Evolutionary conservation across 371 early-diverging fungal genomes (phyloP), one percentile per base, ranked within the genome.

Genomic region (Apophysomyces trapeziformis): DNA sequence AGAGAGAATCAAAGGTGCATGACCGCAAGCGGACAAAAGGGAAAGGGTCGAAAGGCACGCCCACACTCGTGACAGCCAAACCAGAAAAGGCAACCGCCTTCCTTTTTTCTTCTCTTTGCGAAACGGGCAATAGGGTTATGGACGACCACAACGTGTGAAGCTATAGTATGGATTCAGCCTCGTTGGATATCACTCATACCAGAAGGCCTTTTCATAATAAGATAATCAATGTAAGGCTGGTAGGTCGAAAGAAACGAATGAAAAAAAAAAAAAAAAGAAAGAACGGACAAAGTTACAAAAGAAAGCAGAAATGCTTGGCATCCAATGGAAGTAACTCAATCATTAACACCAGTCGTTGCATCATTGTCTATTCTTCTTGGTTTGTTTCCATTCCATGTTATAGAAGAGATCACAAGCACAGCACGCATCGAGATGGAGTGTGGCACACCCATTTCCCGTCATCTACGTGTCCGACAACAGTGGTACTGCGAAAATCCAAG

Each of bases 401-500:
- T 26, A 41, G 21, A 8, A n/a, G 21, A 14, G 9, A 6, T 21
- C 4, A 21, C 54, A 21, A 50, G 21, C 21, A 50, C 16, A 21
- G 4, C 54, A 26, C 13, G 21, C 9, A 21, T 32, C 21, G 54
- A 50, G 21, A 50, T 41, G 41, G 11, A 26, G 54, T 16, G 7
- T 21, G 9, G 54, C 54, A 26, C 41, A 41, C 41, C 54, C 54
- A 50, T 50, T 26, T 1, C 54, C 54, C 54, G 54, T 21, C 54
- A 50, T 50, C 54, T 50, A 50, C 21, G 54, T 50, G 54, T 50
- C 54, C 54, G 21, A 50, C 54, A 21, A 50, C 21, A 5, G 54
- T 9, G 21, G 54, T 50, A 50, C 54, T 50, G 21, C 54, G 54
- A 50, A 50, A 16, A 50, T 18, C 54, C 21, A 50, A 50, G 54